Evolutionary conservation across 148 eudicot species (phyloP).

Genomic region (Gaultheria prostrata): DNA sequence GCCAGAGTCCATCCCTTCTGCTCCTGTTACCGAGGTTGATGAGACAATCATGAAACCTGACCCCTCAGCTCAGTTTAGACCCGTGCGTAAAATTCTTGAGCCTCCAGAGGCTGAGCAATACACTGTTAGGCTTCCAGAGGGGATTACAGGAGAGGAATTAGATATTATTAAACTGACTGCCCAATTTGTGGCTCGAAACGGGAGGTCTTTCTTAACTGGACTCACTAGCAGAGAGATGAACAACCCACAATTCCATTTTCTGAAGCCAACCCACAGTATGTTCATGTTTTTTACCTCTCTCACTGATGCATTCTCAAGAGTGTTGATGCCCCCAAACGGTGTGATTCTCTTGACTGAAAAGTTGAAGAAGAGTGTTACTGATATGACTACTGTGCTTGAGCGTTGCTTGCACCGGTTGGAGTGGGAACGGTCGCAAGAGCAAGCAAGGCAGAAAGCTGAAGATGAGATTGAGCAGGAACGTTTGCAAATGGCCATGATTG

Average conservation of each 20-base stretch:
- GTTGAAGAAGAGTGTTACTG: slow-evolving; percentile 47
- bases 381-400: slow-evolving; percentile 54
- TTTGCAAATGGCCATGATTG: slow-evolving; percentile 65
- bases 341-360: slow-evolving; percentile 50
- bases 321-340: slow-evolving; percentile 64
- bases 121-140: slow-evolving; percentile 66
- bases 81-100: slow-evolving; percentile 51
- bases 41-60: slow-evolving; percentile 41
- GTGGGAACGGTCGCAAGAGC: slow-evolving; percentile 71
- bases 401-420: slow-evolving; percentile 63
- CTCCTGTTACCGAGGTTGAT: slow-evolving; percentile 28
- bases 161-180: slow-evolving; percentile 64
- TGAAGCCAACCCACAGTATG: slow-evolving; percentile 73
- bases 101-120: slow-evolving; percentile 63
- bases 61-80: slow-evolving; percentile 51
- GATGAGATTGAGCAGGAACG: slow-evolving; percentile 69
- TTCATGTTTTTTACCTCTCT: slow-evolving; percentile 59
- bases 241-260: slow-evolving; percentile 56
- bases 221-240: slow-evolving; percentile 55
- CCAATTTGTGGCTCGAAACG: slow-evolving; percentile 65
- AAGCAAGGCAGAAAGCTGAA: slow-evolving; percentile 68
- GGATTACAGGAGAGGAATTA: slow-evolving; percentile 60
- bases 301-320: slow-evolving; percentile 64
- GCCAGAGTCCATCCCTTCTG: slow-evolving; percentile 30
- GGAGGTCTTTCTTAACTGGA: slow-evolving; percentile 54